These are phyloP conservation scores for Pichia sp. DNA, from an alignment of 1,139 yeast species.

Conservation along the genomic window DNA sequence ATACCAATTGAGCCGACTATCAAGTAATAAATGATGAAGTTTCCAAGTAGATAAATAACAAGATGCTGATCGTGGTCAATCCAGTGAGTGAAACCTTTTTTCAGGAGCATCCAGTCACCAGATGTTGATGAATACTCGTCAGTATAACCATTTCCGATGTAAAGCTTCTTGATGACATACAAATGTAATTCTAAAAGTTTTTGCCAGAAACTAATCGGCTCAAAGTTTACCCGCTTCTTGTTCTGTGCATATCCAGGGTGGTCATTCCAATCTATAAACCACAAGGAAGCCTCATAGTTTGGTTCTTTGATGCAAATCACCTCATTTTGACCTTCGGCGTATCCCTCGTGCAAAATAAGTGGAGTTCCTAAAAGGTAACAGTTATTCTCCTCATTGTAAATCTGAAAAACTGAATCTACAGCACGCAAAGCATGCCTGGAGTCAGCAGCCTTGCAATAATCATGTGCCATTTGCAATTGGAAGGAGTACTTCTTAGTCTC, in stretches of 20 bases:
- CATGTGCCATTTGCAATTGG: conserved; percentile 40
- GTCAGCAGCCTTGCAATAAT: conserved; percentile 29
- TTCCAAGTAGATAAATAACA: conserved; percentile 51
- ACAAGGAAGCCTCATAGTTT: conserved; percentile 51
- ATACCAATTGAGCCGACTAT: conserved; percentile 21
- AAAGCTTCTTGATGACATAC: conserved; percentile 4
- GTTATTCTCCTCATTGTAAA: conserved; percentile 54
- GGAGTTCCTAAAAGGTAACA: conserved; percentile 65
- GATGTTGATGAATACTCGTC: not conserved
- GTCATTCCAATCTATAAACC: conserved; percentile 62
- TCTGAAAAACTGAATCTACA: conserved; percentile 53
- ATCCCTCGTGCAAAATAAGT: conserved; percentile 52
- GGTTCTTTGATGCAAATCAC: conserved; percentile 71
- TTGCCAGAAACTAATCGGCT: conserved; percentile 33
- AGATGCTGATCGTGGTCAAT: conserved; percentile 34
- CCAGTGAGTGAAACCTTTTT: conserved; percentile 54
- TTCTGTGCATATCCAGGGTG: conserved; percentile 41
- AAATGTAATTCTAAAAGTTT: conserved; percentile 41
- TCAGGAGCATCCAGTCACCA: conserved; percentile 51
- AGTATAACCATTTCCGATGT: conserved; percentile 13
- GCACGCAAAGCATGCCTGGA: conserved; percentile 43
- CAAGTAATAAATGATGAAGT: conserved; percentile 49
- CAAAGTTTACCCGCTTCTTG: conserved; percentile 29
- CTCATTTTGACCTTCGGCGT: conserved; percentile 73
- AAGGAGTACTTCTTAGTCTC: conserved; percentile 54